phyloP scores from a whole-genome alignment of 768 basidiomycete genomes.

The Suillus placidus region DNA sequence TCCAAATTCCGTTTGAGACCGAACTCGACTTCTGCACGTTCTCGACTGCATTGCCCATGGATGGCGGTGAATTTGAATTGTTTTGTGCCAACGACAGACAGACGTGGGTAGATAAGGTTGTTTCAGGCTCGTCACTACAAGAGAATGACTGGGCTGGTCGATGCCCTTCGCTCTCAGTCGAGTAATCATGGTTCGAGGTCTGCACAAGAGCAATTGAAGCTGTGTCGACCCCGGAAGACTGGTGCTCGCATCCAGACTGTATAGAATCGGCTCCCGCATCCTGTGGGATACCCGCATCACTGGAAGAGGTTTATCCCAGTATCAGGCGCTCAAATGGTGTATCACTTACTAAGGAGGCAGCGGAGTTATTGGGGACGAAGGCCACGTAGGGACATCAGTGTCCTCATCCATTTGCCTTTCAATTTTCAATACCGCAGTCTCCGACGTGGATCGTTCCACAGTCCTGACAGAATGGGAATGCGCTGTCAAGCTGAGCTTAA shows the following conservation, averaged over 20 bases:
- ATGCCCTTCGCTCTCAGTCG: not conserved
- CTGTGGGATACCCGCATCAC: not conserved
- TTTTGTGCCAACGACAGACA: not conserved
- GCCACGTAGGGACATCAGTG: not conserved
- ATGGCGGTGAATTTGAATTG: not conserved
- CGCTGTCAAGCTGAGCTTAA: not conserved
- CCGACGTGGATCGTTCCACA: not conserved
- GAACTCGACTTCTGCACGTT: not conserved
- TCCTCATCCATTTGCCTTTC: not conserved
- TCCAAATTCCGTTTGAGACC: not conserved
- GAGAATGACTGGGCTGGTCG: not conserved
- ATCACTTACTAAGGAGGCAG: not conserved
- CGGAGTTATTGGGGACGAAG: not conserved
- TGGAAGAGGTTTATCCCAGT: not conserved
- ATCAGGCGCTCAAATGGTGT: not conserved
- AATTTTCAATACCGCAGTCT: not conserved
- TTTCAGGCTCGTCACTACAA: not conserved
- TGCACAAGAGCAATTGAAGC: not conserved
- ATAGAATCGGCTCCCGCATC: not conserved
- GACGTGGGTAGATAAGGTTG: not conserved
- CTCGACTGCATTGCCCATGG: not conserved
- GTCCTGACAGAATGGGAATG: not conserved
- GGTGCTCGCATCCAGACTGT: not conserved
- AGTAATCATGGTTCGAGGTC: not conserved
- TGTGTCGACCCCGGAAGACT: not conserved